phyloP scores from a whole-genome alignment of 1,284 basidiomycete species.

The Tylopilus sp. region DNA sequence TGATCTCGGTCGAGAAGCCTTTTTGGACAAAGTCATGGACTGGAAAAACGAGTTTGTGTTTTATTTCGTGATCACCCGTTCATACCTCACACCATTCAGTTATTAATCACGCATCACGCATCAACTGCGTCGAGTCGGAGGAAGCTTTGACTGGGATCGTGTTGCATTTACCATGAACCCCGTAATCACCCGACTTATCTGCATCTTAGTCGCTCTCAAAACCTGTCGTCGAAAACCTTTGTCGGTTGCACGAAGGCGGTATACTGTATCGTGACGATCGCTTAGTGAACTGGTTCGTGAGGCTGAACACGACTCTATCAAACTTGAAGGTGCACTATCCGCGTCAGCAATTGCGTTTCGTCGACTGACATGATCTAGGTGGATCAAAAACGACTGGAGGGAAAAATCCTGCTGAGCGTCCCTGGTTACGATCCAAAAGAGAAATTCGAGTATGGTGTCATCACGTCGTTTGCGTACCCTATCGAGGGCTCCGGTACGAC shows the following conservation, averaged over 20 bases:
- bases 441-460: slow-evolving; percentile 95
- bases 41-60: slow-evolving; percentile 90
- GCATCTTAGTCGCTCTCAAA: slow-evolving; percentile 61
- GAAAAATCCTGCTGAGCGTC: slow-evolving; percentile 83
- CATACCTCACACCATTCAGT: slow-evolving; percentile 37
- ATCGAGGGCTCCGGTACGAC: slow-evolving; percentile 74
- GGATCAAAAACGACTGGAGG: slow-evolving; percentile 89
- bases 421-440: slow-evolving; percentile 95
- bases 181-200: slow-evolving; percentile 37
- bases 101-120: slow-evolving; percentile 90
- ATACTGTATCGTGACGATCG: slow-evolving; percentile 95
- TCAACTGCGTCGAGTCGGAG: slow-evolving; percentile 87
- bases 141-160: slow-evolving; percentile 91
- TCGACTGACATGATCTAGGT: slow-evolving; percentile 48
- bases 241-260: slow-evolving; percentile 87
- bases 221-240: slow-evolving; percentile 92
- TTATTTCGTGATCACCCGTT: neutral
- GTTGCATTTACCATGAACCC: slow-evolving; percentile 96
- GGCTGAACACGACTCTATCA: slow-evolving; percentile 92
- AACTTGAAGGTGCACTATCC: slow-evolving; percentile 78
- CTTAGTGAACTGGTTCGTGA: slow-evolving; percentile 98
- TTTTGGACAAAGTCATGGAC: slow-evolving; percentile 87
- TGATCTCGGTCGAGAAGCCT: slow-evolving; percentile 90
- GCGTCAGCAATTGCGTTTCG: neutral
- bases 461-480: slow-evolving; percentile 92